Base-by-base conservation (phyloP, 495 filamentous ascomycete species). In the Astrocystis sublimbata region DNA sequence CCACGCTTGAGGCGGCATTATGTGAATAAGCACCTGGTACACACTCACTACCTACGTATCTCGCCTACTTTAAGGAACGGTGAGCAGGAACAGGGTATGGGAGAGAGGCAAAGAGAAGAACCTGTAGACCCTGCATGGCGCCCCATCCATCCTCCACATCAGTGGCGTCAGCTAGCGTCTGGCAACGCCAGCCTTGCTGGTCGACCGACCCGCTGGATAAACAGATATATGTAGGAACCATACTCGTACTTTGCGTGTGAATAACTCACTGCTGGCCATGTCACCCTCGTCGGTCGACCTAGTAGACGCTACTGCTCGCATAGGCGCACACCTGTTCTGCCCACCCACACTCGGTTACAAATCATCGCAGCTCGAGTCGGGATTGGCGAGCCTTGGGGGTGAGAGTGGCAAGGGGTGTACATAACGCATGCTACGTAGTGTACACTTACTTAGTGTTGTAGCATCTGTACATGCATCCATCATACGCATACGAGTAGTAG, bases 121-220 rank as follows among this genome's bases (percentile, higher is more conserved):
- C n/a, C n/a, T n/a, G 53, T 63, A 72, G 75, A 71, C 75, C 75
- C 75, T 77, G 75, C 75, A 77, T 77, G 68, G 63, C 65, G 66
- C 65, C 60, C 63, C n/a, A n/a, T n/a, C 62, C 63, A 68, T 67
- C 66, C 62, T 68, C 69, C 65, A 61, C 76, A 77, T 76, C 74
- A 73, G 75, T 78, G 76, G 76, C 76, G 74, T 73, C 61, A 73
- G 67, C 68, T 78, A 74, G 46, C 46, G 30, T 45, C 3, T 40
- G 30, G 12, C 46, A 35, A 33, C 26, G 31, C 47, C 51, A 62
- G 60, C 60, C 60, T 62, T 56, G 52, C 13, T 55, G 42, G 41
- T 56, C 56, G 8, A 47, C 42, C n/a, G 56, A 58, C 55, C 55
- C 55, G 55, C 55, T 47, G 42, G 55, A 4, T 47, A 58, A 58